These are phyloP conservation scores for Mycena capillaripes DNA, from an alignment of 768 basidiomycete species.

Conservation along the genomic window DNA sequence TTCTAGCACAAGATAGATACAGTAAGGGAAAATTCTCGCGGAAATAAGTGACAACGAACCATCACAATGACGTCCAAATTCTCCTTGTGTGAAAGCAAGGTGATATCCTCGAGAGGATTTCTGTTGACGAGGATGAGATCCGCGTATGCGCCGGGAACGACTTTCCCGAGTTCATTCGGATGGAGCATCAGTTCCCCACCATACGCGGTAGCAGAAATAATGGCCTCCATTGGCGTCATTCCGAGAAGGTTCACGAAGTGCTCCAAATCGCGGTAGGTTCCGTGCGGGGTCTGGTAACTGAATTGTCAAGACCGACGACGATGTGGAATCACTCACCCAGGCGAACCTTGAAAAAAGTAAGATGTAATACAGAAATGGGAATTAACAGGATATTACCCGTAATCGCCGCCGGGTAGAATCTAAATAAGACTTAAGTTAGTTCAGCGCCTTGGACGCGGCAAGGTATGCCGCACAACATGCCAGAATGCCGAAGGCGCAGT, in stretches of 20 bases:
- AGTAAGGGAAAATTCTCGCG: neutral
- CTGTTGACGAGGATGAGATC: slow-evolving; percentile 53
- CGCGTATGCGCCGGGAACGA: slow-evolving; percentile 52
- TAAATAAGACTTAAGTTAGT: neutral
- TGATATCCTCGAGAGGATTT: slow-evolving; percentile 52
- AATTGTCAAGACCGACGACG: slow-evolving; percentile 32
- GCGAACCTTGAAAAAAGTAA: slow-evolving; percentile 9
- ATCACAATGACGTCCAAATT: slow-evolving; percentile 53
- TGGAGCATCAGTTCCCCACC: slow-evolving; percentile 53
- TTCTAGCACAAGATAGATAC: neutral
- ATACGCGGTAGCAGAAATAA: slow-evolving; percentile 49
- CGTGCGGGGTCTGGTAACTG: slow-evolving; percentile 47
- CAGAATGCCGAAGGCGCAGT: no score
- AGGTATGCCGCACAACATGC: no score
- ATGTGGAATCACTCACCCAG: slow-evolving; percentile 12
- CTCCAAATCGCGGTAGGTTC: slow-evolving; percentile 53
- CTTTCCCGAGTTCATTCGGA: slow-evolving; percentile 52
- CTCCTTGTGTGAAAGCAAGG: slow-evolving; percentile 44
- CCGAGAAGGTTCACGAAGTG: slow-evolving; percentile 52
- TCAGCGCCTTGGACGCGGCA: neutral
- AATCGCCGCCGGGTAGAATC: slow-evolving; percentile 54
- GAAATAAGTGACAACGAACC: slow-evolving; percentile 34
- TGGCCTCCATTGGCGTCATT: slow-evolving; percentile 53
- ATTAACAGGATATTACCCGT: slow-evolving; percentile 42
- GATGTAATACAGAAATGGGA: no score